These are phyloP conservation scores for Nemophila menziesii DNA, from an alignment of 257 asterid species.

Conservation along the genomic window DNA sequence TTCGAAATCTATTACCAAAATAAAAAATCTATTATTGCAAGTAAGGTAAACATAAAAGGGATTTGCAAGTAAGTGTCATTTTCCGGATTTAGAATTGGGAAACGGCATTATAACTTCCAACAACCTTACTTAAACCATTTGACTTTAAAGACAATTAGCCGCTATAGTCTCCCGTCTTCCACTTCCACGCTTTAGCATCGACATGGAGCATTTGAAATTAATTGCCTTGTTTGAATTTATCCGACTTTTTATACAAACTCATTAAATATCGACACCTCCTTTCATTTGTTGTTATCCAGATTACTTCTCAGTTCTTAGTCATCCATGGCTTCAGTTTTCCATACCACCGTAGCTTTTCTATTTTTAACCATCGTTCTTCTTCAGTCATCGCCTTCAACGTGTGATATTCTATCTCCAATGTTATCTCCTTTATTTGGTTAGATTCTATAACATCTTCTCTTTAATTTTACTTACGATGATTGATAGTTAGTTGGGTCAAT, in stretches of 20 bases:
- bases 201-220: neutral
- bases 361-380: constrained; percentile 19
- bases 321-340: constrained; percentile 30
- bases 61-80: no score
- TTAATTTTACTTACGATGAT: neutral
- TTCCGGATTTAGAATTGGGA: no score
- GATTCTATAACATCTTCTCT: neutral
- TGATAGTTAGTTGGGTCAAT: neutral
- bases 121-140: no score
- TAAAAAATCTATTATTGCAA: no score
- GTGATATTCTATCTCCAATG: constrained; percentile 23
- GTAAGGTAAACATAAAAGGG: no score
- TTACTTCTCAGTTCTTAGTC: neutral
- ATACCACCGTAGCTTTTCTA: constrained; percentile 16
- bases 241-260: neutral
- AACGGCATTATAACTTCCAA: no score
- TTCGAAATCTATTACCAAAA: no score
- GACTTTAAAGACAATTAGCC: no score
- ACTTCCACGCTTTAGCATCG: no score
- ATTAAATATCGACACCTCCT: constrained; percentile 5
- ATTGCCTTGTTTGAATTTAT: neutral
- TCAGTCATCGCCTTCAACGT: constrained; percentile 18
- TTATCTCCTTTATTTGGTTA: constrained; percentile 33
- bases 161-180: no score
- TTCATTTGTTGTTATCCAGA: neutral